Evolutionary conservation across 495 filamentous ascomycete genomes (phyloP).

Genomic region (Trichoderma virens): DNA sequence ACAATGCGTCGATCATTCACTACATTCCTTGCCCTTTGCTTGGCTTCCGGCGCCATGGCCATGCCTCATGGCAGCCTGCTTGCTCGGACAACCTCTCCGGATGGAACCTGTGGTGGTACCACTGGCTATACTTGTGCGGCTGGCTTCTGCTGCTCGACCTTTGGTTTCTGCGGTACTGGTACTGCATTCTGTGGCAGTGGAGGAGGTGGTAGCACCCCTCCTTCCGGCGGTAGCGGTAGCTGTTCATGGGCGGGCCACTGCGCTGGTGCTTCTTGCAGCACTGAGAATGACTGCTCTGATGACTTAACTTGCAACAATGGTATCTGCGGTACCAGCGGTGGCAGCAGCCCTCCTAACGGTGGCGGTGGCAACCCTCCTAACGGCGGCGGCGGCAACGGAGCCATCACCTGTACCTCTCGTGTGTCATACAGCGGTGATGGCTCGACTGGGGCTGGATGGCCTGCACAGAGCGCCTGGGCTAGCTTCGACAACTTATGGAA

Average conservation of each 20-base stretch:
- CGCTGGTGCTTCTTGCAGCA: no score
- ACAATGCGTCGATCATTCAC: background rate
- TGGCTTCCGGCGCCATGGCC: background rate
- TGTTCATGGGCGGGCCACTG: no score
- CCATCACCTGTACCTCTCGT: background rate
- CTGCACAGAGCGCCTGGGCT: slow-evolving; percentile 13
- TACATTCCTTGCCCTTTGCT: background rate
- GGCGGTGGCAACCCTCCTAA: no score
- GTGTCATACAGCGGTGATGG: slow-evolving; percentile 15
- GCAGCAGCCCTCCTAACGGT: no score
- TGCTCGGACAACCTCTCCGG: background rate
- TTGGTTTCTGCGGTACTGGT: slow-evolving; percentile 6
- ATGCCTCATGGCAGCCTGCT: background rate
- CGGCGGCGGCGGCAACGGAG: background rate
- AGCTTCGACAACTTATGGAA: slow-evolving; percentile 18
- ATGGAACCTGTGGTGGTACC: background rate
- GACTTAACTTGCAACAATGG: background rate
- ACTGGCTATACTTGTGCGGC: background rate
- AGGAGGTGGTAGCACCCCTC: background rate
- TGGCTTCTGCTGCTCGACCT: slow-evolving; percentile 15
- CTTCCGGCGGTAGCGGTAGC: no score
- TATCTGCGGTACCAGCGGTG: background rate
- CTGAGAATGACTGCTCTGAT: no score
- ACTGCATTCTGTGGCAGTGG: background rate
- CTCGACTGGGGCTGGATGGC: slow-evolving; percentile 16